A percentile compares a stretch with the other conserved stretches of the same genome.
Conservation (phyloP, 2,329 filamentous ascomycete species). For the Thelonectria olida region DNA sequence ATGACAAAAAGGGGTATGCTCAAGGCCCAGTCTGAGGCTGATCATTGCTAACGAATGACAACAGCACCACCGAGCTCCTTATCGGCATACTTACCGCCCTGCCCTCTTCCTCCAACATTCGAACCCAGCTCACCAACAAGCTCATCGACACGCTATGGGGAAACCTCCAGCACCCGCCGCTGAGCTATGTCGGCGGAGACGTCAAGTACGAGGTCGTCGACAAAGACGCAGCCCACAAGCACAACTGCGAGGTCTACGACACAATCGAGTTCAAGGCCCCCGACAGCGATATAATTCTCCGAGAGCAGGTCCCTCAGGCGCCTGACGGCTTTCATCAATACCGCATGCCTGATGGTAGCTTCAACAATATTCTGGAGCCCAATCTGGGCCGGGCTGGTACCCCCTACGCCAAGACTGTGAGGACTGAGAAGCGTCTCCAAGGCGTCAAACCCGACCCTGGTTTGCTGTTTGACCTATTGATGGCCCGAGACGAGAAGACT, state of each 20-base stretch:
- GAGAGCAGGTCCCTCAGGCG: constrained; percentile 47
- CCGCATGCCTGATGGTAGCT: constrained; percentile 50
- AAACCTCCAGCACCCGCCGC: constrained; percentile 63
- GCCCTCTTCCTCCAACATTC: constrained; percentile 35
- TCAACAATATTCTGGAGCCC: constrained; percentile 69
- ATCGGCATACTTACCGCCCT: constrained; percentile 47
- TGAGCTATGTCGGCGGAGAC: constrained; percentile 53
- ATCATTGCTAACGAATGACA: constrained; percentile 22
- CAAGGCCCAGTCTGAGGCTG: neutral
- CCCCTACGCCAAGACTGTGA: constrained; percentile 76
- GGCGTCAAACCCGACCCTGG: constrained; percentile 71
- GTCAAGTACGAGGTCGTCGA: constrained; percentile 50
- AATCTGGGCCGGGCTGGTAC: constrained; percentile 71
- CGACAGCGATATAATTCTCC: constrained; percentile 47
- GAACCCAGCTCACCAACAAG: constrained; percentile 38
- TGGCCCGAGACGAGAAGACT: constrained; percentile 62
- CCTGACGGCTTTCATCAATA: constrained; percentile 49
- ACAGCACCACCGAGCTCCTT: constrained; percentile 49
- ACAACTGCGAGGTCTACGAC: constrained; percentile 43
- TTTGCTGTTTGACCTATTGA: constrained; percentile 72
- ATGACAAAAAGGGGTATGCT: constrained; percentile 63
- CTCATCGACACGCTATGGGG: constrained; percentile 64
- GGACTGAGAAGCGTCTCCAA: constrained; percentile 63
- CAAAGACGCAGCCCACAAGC: constrained; percentile 45
- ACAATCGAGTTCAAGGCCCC: constrained; percentile 52